A percentile compares a stretch with the other conserved stretches of the same genome.
Conservation (phyloP, 2,329 filamentous ascomycete genomes). For the Pyrenophora tritici-repentis region DNA sequence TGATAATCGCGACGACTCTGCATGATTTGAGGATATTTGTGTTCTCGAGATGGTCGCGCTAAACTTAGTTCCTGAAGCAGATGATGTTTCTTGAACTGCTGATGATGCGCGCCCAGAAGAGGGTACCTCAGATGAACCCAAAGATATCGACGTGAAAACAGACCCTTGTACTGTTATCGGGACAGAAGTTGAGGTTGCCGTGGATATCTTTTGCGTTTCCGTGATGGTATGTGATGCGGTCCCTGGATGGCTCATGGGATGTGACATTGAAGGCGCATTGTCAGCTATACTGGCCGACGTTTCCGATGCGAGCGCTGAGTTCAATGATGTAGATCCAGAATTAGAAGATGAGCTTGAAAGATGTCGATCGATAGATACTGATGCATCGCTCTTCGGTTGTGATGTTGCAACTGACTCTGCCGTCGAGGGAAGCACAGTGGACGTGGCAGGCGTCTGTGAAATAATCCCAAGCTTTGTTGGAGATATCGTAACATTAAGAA, state of each 20-base stretch:
- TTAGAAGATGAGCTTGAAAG: neutral
- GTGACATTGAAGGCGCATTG: neutral
- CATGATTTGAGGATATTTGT: neutral
- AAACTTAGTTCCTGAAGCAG: neutral
- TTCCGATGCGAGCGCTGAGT: neutral
- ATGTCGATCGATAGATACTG: neutral
- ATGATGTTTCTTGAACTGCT: neutral
- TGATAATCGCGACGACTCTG: neutral
- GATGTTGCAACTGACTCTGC: neutral
- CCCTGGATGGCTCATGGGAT: neutral
- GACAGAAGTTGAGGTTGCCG: neutral
- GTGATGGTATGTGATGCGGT: neutral
- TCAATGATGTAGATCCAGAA: neutral
- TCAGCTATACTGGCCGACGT: neutral
- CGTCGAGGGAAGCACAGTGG: neutral
- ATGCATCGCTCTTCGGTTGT: neutral
- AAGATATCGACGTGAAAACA: neutral
- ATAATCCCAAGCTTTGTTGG: neutral
- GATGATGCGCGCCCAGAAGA: neutral
- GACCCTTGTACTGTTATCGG: neutral
- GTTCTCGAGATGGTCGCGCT: neutral
- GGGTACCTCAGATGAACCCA: neutral
- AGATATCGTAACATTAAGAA: conserved; percentile 12
- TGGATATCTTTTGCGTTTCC: neutral
- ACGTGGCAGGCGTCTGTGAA: neutral